Base-by-base conservation (phyloP, 805 yeast species). In the Kluyveromyces aestuarii region DNA sequence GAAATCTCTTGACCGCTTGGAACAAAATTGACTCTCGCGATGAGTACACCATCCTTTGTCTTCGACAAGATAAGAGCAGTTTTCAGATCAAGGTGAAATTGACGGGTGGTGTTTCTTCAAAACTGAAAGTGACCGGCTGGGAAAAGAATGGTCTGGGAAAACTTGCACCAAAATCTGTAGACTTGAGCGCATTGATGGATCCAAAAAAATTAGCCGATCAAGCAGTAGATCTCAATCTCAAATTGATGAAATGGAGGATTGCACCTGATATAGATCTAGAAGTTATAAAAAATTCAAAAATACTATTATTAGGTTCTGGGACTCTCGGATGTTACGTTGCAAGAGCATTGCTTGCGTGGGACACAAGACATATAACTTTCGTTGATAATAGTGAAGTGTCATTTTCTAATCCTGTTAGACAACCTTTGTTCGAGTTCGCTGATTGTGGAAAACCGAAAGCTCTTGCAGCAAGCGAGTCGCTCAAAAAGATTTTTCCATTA, bases 161-260 rank as follows among this genome's bases (percentile, higher is more conserved):
- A 56, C 69, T 90, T 13, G 82, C 84, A 0, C 96, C 98, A 1
- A 87, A 88, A 59, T 55, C 83, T 18, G 89, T 95, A 0, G 93
- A 95, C 62, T 65, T 93, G 48, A 89, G 93, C 1, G 68, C 88
- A 0, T 70, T 93, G 41, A 79, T 91, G 37, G 82, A 91, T 62
- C 99, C 99, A 0, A 53, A 72, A 11, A 82, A 84, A 54, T 70
- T 93, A 19, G 91, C 96, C 0, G 86, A 84, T 51, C 98, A 95
- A 65, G 91, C 97, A 0, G 90, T 89, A 6, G 96, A 90, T 63
- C 73, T 93, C 49, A 93, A 93, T 61, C 71, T 93, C 50, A 87
- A 87, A 67, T 71, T 93, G 41, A 93, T 93, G 99, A 88, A 89
- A 61, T 93, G 99, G 99, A 75, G 99, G 55, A 78, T 93, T 16